phyloP scores from a whole-genome alignment of 331 rosid genomes.

The Malus hybrid region DNA sequence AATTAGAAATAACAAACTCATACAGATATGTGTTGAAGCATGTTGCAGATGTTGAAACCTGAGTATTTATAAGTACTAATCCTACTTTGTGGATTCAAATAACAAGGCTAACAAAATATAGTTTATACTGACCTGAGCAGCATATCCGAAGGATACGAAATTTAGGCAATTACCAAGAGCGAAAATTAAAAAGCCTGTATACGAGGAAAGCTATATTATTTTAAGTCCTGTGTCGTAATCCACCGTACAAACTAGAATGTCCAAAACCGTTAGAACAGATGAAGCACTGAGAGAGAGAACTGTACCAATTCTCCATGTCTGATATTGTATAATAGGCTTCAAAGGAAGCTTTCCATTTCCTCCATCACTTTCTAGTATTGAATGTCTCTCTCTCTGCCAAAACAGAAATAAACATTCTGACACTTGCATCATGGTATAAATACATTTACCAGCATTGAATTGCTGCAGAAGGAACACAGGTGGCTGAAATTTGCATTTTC shows the following conservation, averaged over 20 bases:
- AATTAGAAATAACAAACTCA: constrained; percentile 15
- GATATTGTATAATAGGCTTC: constrained; percentile 73
- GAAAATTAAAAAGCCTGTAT: constrained; percentile 78
- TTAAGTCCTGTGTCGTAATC: constrained; percentile 7
- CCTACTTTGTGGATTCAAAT: not conserved
- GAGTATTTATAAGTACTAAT: not conserved
- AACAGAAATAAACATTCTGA: not conserved
- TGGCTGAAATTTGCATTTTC: not conserved
- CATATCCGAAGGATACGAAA: constrained; percentile 94
- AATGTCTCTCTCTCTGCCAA: constrained; percentile 77
- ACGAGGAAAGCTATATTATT: constrained; percentile 4
- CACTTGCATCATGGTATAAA: not conserved
- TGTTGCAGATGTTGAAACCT: not conserved
- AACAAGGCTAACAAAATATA: not conserved
- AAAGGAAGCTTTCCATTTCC: constrained; percentile 51
- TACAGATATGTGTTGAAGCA: not conserved
- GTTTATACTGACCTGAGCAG: constrained; percentile 79
- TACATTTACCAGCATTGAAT: not conserved
- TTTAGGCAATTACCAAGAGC: constrained; percentile 86
- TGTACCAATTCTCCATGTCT: constrained; percentile 92
- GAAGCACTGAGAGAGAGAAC: constrained; percentile 8
- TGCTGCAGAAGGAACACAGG: not conserved
- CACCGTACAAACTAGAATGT: constrained; percentile 1
- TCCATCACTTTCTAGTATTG: constrained; percentile 58
- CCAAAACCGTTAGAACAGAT: constrained; percentile 12